Conservation (phyloP, 176 grass and related monocot species). For the Avena sativa region DNA sequence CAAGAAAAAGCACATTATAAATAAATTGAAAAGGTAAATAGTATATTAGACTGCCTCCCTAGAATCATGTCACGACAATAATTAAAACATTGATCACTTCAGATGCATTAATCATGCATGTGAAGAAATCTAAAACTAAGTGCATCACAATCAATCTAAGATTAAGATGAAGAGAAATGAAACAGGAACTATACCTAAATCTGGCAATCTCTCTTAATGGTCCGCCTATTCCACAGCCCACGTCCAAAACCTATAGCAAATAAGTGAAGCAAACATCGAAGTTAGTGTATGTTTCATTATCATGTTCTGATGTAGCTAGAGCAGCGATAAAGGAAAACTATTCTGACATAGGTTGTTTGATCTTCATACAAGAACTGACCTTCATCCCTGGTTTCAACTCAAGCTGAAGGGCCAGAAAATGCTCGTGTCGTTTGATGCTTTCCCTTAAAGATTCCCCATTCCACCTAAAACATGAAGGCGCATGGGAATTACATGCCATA, state of each 20-base stretch:
- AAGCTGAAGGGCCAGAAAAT: conserved; percentile 93
- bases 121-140: not conserved
- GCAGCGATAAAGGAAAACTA: not conserved
- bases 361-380: conserved; percentile 44
- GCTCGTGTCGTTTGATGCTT: conserved; percentile 94
- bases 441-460: conserved; percentile 87
- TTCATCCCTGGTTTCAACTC: conserved; percentile 92
- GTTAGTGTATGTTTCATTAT: conserved; percentile 24
- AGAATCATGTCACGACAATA: not conserved
- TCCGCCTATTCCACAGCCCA: conserved; percentile 93
- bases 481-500: conserved; percentile 13
- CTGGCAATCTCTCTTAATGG: conserved; percentile 92
- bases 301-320: not conserved
- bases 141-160: not conserved
- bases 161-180: conserved; percentile 2
- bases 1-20: not conserved
- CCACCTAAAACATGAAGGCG: conserved; percentile 64
- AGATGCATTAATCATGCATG: conserved; percentile 1
- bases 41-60: not conserved
- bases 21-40: conserved; percentile 15
- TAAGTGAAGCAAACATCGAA: conserved; percentile 11
- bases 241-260: conserved; percentile 82
- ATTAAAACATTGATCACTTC: conserved; percentile 27
- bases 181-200: conserved; percentile 72
- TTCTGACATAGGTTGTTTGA: not conserved